Evolutionary conservation across 2,329 filamentous ascomycete genomes (phyloP), one percentile per base, ranked within the genome.

Genomic region (Alternaria arborescens): DNA sequence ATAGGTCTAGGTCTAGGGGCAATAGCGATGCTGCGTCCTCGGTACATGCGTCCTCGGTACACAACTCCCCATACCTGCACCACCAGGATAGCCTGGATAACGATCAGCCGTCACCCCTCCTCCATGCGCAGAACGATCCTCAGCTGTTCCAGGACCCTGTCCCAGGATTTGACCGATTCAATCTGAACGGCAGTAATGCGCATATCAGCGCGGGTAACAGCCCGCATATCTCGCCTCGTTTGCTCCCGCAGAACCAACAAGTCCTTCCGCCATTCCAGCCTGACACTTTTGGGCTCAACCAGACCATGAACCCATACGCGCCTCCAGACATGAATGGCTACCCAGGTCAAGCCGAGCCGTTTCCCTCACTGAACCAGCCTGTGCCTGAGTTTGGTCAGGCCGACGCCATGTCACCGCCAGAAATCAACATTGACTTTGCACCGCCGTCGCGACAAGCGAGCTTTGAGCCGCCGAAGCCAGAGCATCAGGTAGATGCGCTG

Each of bases 371-470:
- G 62, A 81, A 83, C 66, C 79, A 83, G 38, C 81, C 58, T 80
- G 80, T 80, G 24, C 77, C 80, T 30, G 91, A 94, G 58, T 86
- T 91, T 75, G 87, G 88, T 6, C 88, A 86, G 74, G 88, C 86
- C 46, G 87, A 89, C 51, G 86, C 91, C 68, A 95, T 97, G 89
- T 91, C 90, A 4, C 92, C 94, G n/a, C 94, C 94, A 0, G 92
- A 94, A 52, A 97, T 97, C 79, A 97, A 95, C 74, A 95, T 97
- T 70, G 92, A 97, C 75, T 93, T 92, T 77, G 94, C 93, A 16
- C 94, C 94, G 24, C 89, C 89, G 8, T 87, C 91, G 53, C 82
- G 86, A 59, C 87, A 87, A 71, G 86, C 84, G 54, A 88, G 84
- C 68, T 90, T 91, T 74, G 90, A 90, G 64, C 86, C 87, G 28